Evolutionary conservation across 228 moss, liverwort and hornwort genomes (phyloP).

Genomic region (Sphagnum magellanicum): DNA sequence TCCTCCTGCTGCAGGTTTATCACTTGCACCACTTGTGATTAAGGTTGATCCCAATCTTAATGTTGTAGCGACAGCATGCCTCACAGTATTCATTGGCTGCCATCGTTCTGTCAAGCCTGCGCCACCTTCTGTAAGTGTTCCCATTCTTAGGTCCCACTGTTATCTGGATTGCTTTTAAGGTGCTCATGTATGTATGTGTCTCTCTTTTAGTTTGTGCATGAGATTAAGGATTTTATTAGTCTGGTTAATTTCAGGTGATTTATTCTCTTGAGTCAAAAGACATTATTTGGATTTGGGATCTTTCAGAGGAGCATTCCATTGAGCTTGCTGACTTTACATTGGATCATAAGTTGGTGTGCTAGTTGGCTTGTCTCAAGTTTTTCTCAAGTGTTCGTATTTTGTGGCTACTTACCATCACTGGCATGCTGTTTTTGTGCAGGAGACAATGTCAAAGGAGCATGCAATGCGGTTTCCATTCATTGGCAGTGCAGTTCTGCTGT

Average conservation of each 20-base stretch:
- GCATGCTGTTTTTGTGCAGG: constrained; percentile 36
- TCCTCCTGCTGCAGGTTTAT: constrained; percentile 37
- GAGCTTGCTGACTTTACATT: no score
- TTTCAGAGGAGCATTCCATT: no score
- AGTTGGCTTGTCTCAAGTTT: no score
- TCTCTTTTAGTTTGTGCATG: no score
- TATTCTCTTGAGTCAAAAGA: no score
- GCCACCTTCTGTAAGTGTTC: constrained; percentile 46
- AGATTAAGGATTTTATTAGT: no score
- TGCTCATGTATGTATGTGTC: no score
- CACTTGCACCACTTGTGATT: constrained; percentile 52
- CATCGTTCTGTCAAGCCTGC: constrained; percentile 73
- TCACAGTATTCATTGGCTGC: constrained; percentile 62
- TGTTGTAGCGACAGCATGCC: constrained; percentile 66
- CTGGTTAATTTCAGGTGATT: no score
- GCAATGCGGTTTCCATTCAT: constrained; percentile 99
- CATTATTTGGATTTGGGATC: no score
- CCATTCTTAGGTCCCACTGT: not conserved
- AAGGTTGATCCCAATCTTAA: constrained; percentile 71
- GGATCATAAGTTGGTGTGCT: no score
- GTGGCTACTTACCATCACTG: not conserved
- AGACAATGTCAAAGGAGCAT: constrained; percentile 99
- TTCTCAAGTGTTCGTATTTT: no score
- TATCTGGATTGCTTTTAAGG: no score
- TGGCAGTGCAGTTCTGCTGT: constrained; percentile 95